These are phyloP conservation scores for Hemisphaericaspora lyxosophila DNA, from an alignment of 1,139 yeast species.

Conservation along the genomic window DNA sequence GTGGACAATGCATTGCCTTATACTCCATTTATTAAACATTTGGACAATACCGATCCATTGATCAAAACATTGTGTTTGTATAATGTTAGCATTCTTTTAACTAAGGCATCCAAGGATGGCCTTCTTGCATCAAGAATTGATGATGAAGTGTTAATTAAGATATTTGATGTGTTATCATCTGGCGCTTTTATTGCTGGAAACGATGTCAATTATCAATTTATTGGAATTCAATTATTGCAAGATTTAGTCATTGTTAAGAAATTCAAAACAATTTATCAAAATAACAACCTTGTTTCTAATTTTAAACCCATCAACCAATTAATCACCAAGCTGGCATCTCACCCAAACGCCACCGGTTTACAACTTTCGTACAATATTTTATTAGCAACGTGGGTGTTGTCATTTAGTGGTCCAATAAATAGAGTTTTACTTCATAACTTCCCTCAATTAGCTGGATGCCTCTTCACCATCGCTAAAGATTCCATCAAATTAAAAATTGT, in stretches of 20 bases:
- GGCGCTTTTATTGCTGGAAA: conserved; percentile 44
- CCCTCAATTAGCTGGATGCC: conserved; percentile 57
- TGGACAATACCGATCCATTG: conserved; percentile 46
- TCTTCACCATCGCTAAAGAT: conserved; percentile 55
- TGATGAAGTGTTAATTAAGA: conserved; percentile 37
- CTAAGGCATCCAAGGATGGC: conserved; percentile 21
- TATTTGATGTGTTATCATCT: conserved; percentile 44
- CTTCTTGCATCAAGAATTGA: conserved; percentile 16
- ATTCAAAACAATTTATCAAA: conserved; percentile 62
- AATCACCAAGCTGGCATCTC: conserved; percentile 32
- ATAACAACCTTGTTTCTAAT: conserved; percentile 44
- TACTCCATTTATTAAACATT: conserved; percentile 53
- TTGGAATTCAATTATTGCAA: conserved; percentile 67
- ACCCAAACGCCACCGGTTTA: conserved; percentile 58
- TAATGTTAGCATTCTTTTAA: conserved; percentile 43
- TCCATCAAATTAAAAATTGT: conserved; percentile 92
- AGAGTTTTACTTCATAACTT: conserved; percentile 54
- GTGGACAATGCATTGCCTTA: conserved; percentile 56
- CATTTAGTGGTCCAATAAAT: conserved; percentile 65
- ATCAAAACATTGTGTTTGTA: conserved; percentile 48
- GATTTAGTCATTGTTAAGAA: conserved; percentile 58
- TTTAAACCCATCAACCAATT: conserved; percentile 54
- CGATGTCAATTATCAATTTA: conserved; percentile 55
- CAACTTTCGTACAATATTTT: conserved; percentile 84
- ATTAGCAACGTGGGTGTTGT: conserved; percentile 78